A percentile compares a stretch with the other conserved stretches of the same genome.
phyloP scores from a whole-genome alignment of 768 basidiomycete genomes.

The Tubosaeta sp. region DNA sequence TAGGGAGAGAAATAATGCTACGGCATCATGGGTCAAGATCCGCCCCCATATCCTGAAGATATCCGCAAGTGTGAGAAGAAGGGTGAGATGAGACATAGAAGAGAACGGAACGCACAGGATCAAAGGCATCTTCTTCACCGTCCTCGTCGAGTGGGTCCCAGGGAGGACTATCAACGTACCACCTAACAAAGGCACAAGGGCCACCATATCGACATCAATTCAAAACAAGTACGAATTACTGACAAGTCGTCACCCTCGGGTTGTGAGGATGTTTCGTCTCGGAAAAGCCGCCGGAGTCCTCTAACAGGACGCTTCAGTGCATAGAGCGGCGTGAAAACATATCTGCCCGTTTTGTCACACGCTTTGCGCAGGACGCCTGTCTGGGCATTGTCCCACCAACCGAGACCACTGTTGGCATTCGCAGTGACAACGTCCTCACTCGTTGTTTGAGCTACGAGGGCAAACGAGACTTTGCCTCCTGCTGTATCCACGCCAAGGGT shows the following conservation, averaged over 20 bases:
- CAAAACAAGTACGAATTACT: slow-evolving; percentile 2
- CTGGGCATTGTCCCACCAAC: slow-evolving; percentile 16
- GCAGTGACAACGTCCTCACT: neutral
- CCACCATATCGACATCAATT: neutral
- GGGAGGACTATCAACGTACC: slow-evolving; percentile 14
- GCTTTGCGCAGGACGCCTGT: slow-evolving; percentile 22
- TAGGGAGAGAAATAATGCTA: neutral
- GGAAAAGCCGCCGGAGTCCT: slow-evolving; percentile 10
- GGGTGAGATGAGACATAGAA: neutral
- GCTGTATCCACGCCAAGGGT: slow-evolving; percentile 4
- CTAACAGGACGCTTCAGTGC: slow-evolving; percentile 14
- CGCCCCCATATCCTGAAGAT: neutral
- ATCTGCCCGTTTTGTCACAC: slow-evolving; percentile 9
- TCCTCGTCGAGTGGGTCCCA: slow-evolving; percentile 29
- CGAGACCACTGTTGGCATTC: neutral
- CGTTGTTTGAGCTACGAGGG: slow-evolving; percentile 13
- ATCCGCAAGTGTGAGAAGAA: neutral
- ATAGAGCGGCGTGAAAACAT: slow-evolving; percentile 22
- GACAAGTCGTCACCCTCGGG: slow-evolving; percentile 16
- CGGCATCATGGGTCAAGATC: neutral
- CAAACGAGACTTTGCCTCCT: slow-evolving; percentile 22
- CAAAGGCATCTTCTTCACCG: slow-evolving; percentile 20
- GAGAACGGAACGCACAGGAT: slow-evolving; percentile 9
- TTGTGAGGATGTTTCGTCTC: slow-evolving; percentile 8
- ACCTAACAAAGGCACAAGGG: slow-evolving; percentile 9